These are phyloP conservation scores for Diaporthe sp. DNA, from an alignment of 2,329 filamentous ascomycete species.

Conservation along the genomic window DNA sequence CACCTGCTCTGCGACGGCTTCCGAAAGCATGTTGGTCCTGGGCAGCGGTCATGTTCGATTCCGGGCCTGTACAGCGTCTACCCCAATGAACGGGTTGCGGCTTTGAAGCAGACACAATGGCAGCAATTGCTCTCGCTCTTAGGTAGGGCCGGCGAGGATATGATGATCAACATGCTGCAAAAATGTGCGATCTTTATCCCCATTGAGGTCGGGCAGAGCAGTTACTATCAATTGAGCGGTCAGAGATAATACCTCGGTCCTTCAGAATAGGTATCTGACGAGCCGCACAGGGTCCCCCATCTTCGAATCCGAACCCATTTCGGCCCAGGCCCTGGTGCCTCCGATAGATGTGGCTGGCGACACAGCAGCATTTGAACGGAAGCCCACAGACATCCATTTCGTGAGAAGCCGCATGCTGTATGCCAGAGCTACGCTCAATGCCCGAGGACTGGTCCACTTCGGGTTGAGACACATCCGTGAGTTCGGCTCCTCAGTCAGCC, in stretches of 20 bases:
- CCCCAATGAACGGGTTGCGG: conserved; percentile 78
- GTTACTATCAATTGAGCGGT: conserved; percentile 87
- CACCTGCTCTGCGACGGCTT: conserved; percentile 91
- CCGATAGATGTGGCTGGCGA: conserved; percentile 25
- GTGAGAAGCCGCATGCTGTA: conserved; percentile 90
- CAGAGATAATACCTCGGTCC: conserved; percentile 46
- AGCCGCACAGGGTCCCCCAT: conserved; percentile 32
- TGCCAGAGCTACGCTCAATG: conserved; percentile 79
- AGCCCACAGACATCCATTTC: conserved; percentile 76
- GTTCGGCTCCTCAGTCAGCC: conserved; percentile 49
- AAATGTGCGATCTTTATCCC: conserved; percentile 82
- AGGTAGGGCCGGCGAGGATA: conserved; percentile 79
- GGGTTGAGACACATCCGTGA: conserved; percentile 87
- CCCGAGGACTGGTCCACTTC: conserved; percentile 76
- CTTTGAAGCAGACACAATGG: conserved; percentile 81
- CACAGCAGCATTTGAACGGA: conserved; percentile 42
- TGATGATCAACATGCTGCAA: conserved; percentile 83
- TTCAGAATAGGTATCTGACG: conserved; percentile 41
- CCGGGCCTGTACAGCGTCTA: conserved; percentile 75
- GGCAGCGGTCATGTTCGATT: conserved; percentile 58
- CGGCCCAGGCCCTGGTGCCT: neutral
- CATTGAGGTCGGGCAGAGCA: conserved; percentile 71
- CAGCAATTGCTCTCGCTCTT: conserved; percentile 79
- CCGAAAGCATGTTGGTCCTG: conserved; percentile 60
- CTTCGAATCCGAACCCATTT: conserved; percentile 35